A percentile compares a stretch with the other conserved stretches of the same genome.
Conservation (phyloP, 768 basidiomycete species). For the Boletus coccyginus region DNA sequence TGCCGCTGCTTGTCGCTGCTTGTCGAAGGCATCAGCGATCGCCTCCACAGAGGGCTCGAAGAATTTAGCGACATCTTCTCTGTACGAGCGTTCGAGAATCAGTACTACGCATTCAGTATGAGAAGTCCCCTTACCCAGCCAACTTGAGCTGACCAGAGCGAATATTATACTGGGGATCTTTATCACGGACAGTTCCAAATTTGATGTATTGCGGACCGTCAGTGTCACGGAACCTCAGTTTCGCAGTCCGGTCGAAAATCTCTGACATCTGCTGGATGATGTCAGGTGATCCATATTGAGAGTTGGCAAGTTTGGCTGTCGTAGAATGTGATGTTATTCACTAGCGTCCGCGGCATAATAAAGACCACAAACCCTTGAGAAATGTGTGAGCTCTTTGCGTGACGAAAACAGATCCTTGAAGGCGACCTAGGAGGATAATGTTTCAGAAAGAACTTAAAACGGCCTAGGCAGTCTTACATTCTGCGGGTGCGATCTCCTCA, state of each 20-base stretch:
- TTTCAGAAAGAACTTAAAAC: background rate
- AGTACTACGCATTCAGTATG: background rate
- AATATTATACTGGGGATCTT: constrained; percentile 34
- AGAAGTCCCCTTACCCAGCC: constrained; percentile 28
- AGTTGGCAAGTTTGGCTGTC: constrained; percentile 30
- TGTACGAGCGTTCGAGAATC: constrained; percentile 2
- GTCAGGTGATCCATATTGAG: constrained; percentile 26
- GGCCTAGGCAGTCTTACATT: constrained; percentile 16
- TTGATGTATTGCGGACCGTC: constrained; percentile 35
- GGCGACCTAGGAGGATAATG: constrained; percentile 27
- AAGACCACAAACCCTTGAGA: constrained; percentile 22
- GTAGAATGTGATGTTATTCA: background rate
- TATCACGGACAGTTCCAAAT: constrained; percentile 37
- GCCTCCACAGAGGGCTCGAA: constrained; percentile 42
- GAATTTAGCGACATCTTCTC: constrained; percentile 35
- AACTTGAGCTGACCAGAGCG: constrained; percentile 37
- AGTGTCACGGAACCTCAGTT: constrained; percentile 38
- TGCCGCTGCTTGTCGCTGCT: constrained; percentile 22
- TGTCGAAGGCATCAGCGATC: constrained; percentile 33
- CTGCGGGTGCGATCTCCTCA: constrained; percentile 35
- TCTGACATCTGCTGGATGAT: constrained; percentile 33
- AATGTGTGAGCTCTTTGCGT: constrained; percentile 27
- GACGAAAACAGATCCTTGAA: constrained; percentile 39
- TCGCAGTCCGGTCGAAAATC: constrained; percentile 35
- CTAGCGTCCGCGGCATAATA: background rate